Base-by-base conservation (phyloP, 2,329 filamentous ascomycete genomes). In the Tricladium varicosporioides region DNA sequence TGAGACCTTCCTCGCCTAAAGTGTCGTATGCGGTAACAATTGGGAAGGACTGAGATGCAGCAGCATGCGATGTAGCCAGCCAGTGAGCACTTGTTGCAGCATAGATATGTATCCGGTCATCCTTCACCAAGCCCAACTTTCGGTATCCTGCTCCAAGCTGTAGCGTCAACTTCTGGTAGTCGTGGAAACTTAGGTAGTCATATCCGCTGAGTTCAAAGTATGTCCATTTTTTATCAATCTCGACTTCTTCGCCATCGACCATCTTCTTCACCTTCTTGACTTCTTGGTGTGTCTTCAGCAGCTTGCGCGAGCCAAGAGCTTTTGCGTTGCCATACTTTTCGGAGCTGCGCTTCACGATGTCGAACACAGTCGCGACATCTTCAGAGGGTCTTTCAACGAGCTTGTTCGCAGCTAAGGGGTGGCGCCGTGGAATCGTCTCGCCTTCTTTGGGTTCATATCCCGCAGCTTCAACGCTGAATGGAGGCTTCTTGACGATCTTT, bases 1-100 rank as follows among this genome's bases (percentile, higher is more conserved):
- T 85, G 61, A 97, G 82, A 48, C 92, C 92, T 60, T 87, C 85
- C 67, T 91, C 83, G 53, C 92, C 92, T 46, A 97, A 86, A 31
- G 92, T 96, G 73, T 97, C 92, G 74, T 97, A 97, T 51, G 92
- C 92, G 47, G 93, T 97, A 51, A 97, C 93, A 64, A 97, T 92
- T 58, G 90, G 85, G 72, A 97, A 85, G 46, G 90, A 92, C 74
- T 97, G 93, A 14, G 92, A 92, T 16, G 86, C 75, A 55, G 83
- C 88, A 78, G 81, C 84, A 71, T 95, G 91, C 48, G 92, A 89
- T 67, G 89, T 84, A 54, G 87, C 84, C 62, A 97, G 81, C 93
- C 93, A 97, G 75, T 81, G 74, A 46, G 75, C 71, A 67, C 79
- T 82, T 14, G 89, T 95, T 51, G 88, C 86, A 60, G 89, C 91